phyloP scores from a whole-genome alignment of 768 basidiomycete species.

The Stropharia rugosoannulata region DNA sequence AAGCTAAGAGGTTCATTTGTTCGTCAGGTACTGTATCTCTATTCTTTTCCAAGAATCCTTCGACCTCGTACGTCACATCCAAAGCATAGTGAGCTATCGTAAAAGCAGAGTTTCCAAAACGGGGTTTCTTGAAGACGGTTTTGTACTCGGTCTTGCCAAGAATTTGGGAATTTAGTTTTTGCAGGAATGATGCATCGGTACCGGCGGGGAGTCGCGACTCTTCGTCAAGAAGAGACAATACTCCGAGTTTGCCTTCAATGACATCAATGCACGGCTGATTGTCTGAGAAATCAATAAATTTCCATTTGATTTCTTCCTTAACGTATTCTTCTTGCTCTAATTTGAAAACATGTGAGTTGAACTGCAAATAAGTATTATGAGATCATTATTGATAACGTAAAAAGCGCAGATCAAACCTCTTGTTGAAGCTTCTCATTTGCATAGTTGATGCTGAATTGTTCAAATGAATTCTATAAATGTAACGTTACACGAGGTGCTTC shows the following conservation, averaged over 20 bases:
- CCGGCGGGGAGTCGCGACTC: constrained; percentile 96
- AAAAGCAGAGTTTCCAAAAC: constrained; percentile 97
- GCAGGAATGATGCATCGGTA: constrained; percentile 88
- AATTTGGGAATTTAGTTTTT: constrained; percentile 87
- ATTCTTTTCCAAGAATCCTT: constrained; percentile 99
- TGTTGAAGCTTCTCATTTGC: constrained; percentile 98
- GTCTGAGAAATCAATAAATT: constrained; percentile 98
- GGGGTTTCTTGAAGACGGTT: constrained; percentile 93
- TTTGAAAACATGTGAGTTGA: constrained; percentile 99
- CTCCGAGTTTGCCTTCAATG: constrained; percentile 96
- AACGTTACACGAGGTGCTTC: neutral
- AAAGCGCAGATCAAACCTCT: constrained; percentile 57
- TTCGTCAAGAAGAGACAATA: constrained; percentile 92
- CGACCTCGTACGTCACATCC: constrained; percentile 98
- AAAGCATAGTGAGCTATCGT: constrained; percentile 98
- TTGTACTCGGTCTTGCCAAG: constrained; percentile 78
- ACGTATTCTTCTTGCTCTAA: constrained; percentile 99
- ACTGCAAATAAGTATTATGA: constrained; percentile 43
- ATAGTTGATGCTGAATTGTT: constrained; percentile 99
- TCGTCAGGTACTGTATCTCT: constrained; percentile 98
- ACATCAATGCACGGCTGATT: constrained; percentile 99
- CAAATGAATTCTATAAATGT: constrained; percentile 71
- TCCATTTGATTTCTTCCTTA: constrained; percentile 99
- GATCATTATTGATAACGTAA: constrained; percentile 5
- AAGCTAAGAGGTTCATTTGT: constrained; percentile 84